Evolutionary conservation across 2,329 filamentous ascomycete genomes (phyloP), one percentile per base, ranked within the genome.

Genomic region (Verticillium nubilum): DNA sequence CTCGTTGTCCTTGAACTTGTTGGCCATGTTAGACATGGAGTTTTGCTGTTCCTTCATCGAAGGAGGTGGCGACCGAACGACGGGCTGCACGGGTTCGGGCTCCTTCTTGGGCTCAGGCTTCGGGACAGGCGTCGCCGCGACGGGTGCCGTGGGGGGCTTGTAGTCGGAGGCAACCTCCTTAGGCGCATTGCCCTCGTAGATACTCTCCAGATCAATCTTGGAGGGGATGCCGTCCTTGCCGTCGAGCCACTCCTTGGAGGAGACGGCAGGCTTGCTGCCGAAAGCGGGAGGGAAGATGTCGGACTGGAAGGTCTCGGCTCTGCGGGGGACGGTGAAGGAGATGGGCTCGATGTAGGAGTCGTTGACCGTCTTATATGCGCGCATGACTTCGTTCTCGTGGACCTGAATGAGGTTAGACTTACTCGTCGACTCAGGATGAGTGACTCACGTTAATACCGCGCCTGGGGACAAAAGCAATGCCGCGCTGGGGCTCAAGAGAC

Each of bases 331-430:
- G 58, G 96, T 96, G 78, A 99, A 99, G 2, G 95, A 97, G 70
- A 99, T 90, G 47, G 95, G 95, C 77, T 99, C 95, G 68, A 99
- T 92, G 77, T 96, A 97, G 54, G 80, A 75, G 72, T 99, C 95
- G 75, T 93, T 96, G 73, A 98, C 91, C 0, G 95, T 98, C 84
- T 99, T 99, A 86, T 91, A 99, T 52, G 90, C 93, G 66, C 93
- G 88, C 82, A 96, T 93, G 58, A 97, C 85, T 73, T 99, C 95
- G 72, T 98, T 98, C 66, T 98, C 95, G 75, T 97, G 93, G 55
- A 96, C 83, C 86, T 89, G 63, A 28, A 52, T 15, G 28, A 52
- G 37, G 62, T 72, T 58, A 73, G 69, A 58, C 7, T 1, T 5
- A 19, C 2, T 27, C 54, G 23, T 17, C 23, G 31, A 27, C 26